A percentile compares a stretch with the other conserved stretches of the same genome.
Evolutionary conservation across 495 filamentous ascomycete species (phyloP).

Genomic region (Acidiella bohemica): DNA sequence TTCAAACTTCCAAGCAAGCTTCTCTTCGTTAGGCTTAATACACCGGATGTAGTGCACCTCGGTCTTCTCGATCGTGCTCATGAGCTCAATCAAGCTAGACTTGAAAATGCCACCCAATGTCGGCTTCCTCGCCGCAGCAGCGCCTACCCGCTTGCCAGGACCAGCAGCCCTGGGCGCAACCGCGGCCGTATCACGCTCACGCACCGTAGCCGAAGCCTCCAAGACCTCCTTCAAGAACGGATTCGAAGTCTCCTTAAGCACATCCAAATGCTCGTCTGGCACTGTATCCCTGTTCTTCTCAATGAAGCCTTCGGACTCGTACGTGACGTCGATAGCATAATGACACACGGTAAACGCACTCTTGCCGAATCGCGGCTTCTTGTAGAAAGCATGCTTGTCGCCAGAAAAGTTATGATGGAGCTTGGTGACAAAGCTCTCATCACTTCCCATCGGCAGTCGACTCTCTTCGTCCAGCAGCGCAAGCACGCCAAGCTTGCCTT

Average conservation of each 20-base stretch:
- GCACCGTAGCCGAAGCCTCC: conserved; percentile 66
- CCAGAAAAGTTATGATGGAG: conserved; percentile 85
- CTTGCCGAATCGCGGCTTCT: conserved; percentile 94
- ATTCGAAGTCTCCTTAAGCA: conserved; percentile 74
- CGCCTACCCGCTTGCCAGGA: conserved; percentile 73
- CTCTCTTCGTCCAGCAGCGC: conserved; percentile 94
- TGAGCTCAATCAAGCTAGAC: conserved; percentile 92
- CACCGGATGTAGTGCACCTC: conserved; percentile 99
- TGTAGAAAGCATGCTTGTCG: conserved; percentile 94
- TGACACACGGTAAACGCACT: conserved; percentile 97
- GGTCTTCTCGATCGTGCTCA: conserved; percentile 93
- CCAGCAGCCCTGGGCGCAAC: conserved; percentile 49
- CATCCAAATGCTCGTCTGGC: conserved; percentile 92
- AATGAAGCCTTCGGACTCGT: conserved; percentile 99
- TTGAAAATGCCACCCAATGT: conserved; percentile 98
- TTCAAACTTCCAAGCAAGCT: conserved; percentile 95
- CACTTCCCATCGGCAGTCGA: conserved; percentile 87
- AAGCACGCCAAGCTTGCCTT: conserved; percentile 87
- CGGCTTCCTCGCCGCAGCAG: conserved; percentile 87
- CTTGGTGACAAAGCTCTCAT: conserved; percentile 96
- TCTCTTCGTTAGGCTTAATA: conserved; percentile 98
- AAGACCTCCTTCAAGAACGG: conserved; percentile 74
- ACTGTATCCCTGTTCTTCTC: conserved; percentile 99
- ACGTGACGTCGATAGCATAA: conserved; percentile 96
- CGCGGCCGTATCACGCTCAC: conserved; percentile 73